These are phyloP conservation scores for Scorias spongiosa DNA, from an alignment of 2,329 filamentous ascomycete species.

Conservation along the genomic window DNA sequence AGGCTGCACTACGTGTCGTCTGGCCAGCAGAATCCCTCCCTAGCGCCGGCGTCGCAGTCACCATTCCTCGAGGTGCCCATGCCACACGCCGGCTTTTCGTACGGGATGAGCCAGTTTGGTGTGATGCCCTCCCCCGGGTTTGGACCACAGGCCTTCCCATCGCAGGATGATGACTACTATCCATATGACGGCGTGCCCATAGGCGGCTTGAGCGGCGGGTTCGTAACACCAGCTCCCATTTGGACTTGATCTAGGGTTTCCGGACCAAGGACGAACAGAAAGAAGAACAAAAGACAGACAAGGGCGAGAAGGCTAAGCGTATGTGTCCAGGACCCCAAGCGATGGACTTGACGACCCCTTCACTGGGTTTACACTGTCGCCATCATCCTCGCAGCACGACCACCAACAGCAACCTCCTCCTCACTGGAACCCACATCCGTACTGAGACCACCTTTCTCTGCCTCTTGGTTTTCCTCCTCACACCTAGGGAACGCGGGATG, in stretches of 20 bases:
- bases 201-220: constrained; percentile 18
- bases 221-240: constrained; percentile 19
- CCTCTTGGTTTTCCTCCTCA: no score
- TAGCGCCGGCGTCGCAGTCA: constrained; percentile 10
- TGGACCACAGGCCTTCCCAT: constrained; percentile 18
- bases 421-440: neutral
- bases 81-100: constrained; percentile 14
- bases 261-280: constrained; percentile 11
- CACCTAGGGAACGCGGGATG: no score
- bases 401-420: no score
- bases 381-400: no score
- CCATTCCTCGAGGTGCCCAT: constrained; percentile 30
- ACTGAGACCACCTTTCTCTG: no score
- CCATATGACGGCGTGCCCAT: constrained; percentile 8
- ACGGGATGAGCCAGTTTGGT: constrained; percentile 18
- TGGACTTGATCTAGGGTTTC: constrained; percentile 15
- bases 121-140: constrained; percentile 20
- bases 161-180: constrained; percentile 26
- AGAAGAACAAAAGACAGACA: no score
- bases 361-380: neutral
- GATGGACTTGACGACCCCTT: constrained; percentile 2
- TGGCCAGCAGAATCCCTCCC: constrained; percentile 11
- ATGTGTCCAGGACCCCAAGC: constrained; percentile 13
- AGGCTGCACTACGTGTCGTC: constrained; percentile 21
- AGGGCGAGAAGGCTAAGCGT: neutral